Evolutionary conservation across 169 alveolate species (phyloP).

Genomic region (Plasmodium coatneyi): DNA sequence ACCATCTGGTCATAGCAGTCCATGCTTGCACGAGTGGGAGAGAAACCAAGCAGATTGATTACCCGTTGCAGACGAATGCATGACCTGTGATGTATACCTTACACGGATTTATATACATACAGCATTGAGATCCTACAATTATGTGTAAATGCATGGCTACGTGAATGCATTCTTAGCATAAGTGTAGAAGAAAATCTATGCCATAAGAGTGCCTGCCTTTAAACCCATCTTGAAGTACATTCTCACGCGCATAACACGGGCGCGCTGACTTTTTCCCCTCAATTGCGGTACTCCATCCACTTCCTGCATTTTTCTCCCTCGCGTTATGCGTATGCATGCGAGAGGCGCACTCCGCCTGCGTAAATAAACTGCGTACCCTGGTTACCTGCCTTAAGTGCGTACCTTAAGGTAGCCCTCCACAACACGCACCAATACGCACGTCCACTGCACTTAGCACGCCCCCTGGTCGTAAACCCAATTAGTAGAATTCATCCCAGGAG

Average conservation of each 20-base stretch:
- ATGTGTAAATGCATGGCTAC: background rate
- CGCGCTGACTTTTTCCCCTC: background rate
- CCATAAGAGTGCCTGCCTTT: background rate
- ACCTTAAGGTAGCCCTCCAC: background rate
- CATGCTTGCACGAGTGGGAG: background rate
- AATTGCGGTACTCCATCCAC: background rate
- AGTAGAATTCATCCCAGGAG: background rate
- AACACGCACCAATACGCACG: background rate
- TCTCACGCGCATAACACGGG: background rate
- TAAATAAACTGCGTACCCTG: background rate
- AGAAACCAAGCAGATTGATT: background rate
- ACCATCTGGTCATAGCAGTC: background rate
- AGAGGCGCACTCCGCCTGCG: background rate
- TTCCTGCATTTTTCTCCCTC: background rate
- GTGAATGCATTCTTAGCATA: background rate
- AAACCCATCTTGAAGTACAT: background rate
- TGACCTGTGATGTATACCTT: background rate
- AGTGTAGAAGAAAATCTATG: background rate
- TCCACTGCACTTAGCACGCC: background rate
- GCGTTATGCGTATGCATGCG: constrained; percentile 10
- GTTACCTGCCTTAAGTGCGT: background rate
- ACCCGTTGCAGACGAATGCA: background rate
- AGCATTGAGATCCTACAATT: background rate
- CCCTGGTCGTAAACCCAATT: background rate
- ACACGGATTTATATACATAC: background rate